Conservation (phyloP, 306 rosid genomes). For the Hippophae rhamnoides region DNA sequence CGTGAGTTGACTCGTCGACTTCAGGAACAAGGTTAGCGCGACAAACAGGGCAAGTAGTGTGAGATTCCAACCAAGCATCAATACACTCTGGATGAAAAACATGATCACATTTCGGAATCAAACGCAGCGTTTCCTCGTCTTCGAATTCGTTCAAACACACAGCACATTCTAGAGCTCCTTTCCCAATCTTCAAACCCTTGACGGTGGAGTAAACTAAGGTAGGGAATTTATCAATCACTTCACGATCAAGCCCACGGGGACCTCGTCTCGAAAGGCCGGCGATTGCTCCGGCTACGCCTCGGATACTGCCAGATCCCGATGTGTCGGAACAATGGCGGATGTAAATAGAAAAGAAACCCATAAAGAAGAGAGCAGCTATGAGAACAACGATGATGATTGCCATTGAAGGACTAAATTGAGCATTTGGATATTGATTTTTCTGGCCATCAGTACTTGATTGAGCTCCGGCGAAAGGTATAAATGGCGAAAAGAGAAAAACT, state of each 20-base stretch:
- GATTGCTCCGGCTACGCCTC: not conserved
- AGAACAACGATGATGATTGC: slow-evolving; percentile 53
- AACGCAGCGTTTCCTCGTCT: slow-evolving; percentile 73
- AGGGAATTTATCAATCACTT: slow-evolving; percentile 53
- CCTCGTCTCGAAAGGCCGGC: slow-evolving; percentile 18
- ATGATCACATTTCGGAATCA: slow-evolving; percentile 87
- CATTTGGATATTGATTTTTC: slow-evolving; percentile 9
- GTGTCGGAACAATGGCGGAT: slow-evolving; percentile 54
- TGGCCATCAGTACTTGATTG: not conserved
- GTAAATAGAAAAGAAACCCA: slow-evolving; percentile 77
- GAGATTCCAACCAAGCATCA: slow-evolving; percentile 66
- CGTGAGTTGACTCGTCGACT: slow-evolving; percentile 25
- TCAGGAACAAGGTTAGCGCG: slow-evolving; percentile 55
- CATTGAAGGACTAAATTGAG: slow-evolving; percentile 42
- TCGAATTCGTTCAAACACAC: slow-evolving; percentile 79
- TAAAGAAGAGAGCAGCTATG: slow-evolving; percentile 60
- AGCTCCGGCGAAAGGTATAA: slow-evolving; percentile 8
- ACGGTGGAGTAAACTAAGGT: slow-evolving; percentile 54
- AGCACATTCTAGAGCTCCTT: slow-evolving; percentile 70
- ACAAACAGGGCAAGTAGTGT: slow-evolving; percentile 90
- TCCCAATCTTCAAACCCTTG: slow-evolving; percentile 57
- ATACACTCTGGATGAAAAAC: slow-evolving; percentile 85
- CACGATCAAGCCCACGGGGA: slow-evolving; percentile 54
- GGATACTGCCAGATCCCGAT: not conserved
- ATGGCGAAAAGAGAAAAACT: slow-evolving; percentile 15